A percentile compares a stretch with the other conserved stretches of the same genome.
These are phyloP conservation scores for Mucor indicus DNA, from an alignment of 371 early-diverging fungal species.

Conservation along the genomic window DNA sequence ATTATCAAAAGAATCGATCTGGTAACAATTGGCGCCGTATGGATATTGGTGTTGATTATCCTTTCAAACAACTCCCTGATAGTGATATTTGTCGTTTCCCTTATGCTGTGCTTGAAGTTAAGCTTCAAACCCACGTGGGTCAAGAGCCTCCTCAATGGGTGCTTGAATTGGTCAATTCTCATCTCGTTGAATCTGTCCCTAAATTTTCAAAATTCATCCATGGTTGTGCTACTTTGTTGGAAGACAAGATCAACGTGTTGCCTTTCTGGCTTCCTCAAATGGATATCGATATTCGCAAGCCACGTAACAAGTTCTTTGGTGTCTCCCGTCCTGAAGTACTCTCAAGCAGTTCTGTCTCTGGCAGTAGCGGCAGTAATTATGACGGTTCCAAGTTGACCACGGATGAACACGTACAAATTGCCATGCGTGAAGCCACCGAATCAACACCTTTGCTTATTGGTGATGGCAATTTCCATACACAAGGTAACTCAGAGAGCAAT, in stretches of 20 bases:
- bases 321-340: slow-evolving; percentile 38
- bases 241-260: slow-evolving; percentile 82
- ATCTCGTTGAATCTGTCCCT: slow-evolving; percentile 96
- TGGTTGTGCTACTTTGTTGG: slow-evolving; percentile 92
- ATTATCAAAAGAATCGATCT: slow-evolving; percentile 66
- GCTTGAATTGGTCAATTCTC: slow-evolving; percentile 83
- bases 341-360: slow-evolving; percentile 24
- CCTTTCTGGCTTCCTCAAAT: slow-evolving; percentile 99
- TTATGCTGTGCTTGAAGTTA: slow-evolving; percentile 98
- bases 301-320: slow-evolving; percentile 43
- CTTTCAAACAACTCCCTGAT: slow-evolving; percentile 88
- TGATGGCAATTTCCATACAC: slow-evolving; percentile 10
- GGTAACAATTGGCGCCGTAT: slow-evolving; percentile 94
- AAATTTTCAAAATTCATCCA: slow-evolving; percentile 99
- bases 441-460: slow-evolving; percentile 11
- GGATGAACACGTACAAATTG: slow-evolving; percentile 32
- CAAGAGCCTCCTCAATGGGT: slow-evolving; percentile 97
- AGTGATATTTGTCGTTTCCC: slow-evolving; percentile 94
- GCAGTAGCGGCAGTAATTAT: slow-evolving; percentile 24
- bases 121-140: slow-evolving; percentile 93
- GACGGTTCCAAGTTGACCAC: slow-evolving; percentile 15
- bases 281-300: slow-evolving; percentile 91
- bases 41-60: slow-evolving; percentile 91
- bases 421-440: slow-evolving; percentile 23
- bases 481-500: neutral